Evolutionary conservation across 495 filamentous ascomycete species (phyloP).

Genomic region (Lentithecium fluviatile): DNA sequence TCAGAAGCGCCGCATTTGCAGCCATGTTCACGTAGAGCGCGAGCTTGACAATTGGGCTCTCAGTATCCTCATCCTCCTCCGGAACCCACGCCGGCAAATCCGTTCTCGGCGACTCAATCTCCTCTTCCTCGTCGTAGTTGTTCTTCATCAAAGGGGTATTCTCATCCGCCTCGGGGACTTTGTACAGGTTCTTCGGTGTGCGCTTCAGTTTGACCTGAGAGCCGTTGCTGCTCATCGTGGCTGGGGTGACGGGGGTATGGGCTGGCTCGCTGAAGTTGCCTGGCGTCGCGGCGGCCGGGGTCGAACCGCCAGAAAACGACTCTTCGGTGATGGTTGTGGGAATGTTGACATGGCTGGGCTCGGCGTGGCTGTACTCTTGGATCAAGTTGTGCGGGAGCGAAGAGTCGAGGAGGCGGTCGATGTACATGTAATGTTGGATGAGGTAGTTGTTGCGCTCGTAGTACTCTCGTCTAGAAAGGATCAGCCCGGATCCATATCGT

Average conservation of each 20-base stretch:
- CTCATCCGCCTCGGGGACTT: conserved; percentile 62
- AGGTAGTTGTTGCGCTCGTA: conserved; percentile 81
- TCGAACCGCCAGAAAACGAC: conserved; percentile 12
- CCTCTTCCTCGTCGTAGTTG: conserved; percentile 45
- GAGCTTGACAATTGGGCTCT: conserved; percentile 65
- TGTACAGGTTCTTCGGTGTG: conserved; percentile 78
- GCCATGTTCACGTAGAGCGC: conserved; percentile 84
- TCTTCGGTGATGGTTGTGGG: conserved; percentile 60
- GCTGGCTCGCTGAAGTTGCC: conserved; percentile 8
- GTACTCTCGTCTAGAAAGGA: conserved; percentile 60
- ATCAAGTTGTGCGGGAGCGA: conserved; percentile 81
- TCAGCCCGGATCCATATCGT: conserved; percentile 11
- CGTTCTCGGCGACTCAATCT: conserved; percentile 35
- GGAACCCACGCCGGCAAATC: conserved; percentile 45
- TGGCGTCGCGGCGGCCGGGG: conserved; percentile 2
- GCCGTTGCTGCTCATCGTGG: conserved; percentile 23
- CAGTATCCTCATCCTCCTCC: conserved; percentile 61
- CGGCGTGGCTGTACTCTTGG: conserved; percentile 72
- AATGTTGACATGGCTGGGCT: conserved; percentile 45
- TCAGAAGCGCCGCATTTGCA: conserved; percentile 77
- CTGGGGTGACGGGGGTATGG: conserved; percentile 14
- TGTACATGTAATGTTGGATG: conserved; percentile 85
- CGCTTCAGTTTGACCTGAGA: conserved; percentile 59
- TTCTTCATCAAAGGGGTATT: conserved; percentile 59
- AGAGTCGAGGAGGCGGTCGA: conserved; percentile 86